Conservation (phyloP, 2,329 filamentous ascomycete species). For the Phaeophleospora eucalypticola region DNA sequence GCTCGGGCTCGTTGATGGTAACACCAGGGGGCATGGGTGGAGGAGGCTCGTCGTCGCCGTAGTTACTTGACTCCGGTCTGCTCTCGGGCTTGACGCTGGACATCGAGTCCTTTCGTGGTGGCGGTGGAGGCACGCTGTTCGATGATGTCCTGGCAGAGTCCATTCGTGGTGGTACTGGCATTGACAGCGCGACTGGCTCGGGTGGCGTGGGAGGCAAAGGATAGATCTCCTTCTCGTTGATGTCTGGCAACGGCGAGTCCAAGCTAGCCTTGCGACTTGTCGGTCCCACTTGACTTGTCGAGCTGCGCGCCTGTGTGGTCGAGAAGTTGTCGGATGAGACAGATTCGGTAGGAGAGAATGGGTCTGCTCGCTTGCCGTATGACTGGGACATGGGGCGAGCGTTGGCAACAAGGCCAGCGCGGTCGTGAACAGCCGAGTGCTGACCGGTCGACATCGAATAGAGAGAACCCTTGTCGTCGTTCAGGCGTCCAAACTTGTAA, state of each 20-base stretch:
- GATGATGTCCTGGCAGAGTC: constrained; percentile 10
- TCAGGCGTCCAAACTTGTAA: constrained; percentile 16
- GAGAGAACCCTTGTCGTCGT: constrained; percentile 45
- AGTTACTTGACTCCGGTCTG: constrained; percentile 26
- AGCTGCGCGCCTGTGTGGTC: constrained; percentile 24
- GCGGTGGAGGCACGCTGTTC: constrained; percentile 12
- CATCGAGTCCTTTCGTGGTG: constrained; percentile 25
- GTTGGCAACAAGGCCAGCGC: constrained; percentile 52
- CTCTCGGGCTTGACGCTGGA: constrained; percentile 15
- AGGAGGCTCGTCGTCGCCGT: constrained; percentile 23
- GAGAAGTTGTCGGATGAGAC: constrained; percentile 14
- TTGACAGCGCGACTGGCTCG: constrained; percentile 18
- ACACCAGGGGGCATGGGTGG: constrained; percentile 13
- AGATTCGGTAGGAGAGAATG: constrained; percentile 25
- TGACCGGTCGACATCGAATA: constrained; percentile 48
- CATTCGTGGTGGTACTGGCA: constrained; percentile 12
- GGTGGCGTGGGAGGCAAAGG: constrained; percentile 9
- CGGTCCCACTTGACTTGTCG: constrained; percentile 8
- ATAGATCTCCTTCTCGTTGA: constrained; percentile 16
- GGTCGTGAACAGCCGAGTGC: constrained; percentile 37
- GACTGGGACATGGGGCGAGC: constrained; percentile 57
- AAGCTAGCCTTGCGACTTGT: constrained; percentile 13
- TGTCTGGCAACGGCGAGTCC: constrained; percentile 18
- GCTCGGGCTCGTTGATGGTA: constrained; percentile 22
- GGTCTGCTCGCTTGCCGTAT: constrained; percentile 39